Conservation (phyloP, 495 filamentous ascomycete genomes). For the Trichoderma gamsii region DNA sequence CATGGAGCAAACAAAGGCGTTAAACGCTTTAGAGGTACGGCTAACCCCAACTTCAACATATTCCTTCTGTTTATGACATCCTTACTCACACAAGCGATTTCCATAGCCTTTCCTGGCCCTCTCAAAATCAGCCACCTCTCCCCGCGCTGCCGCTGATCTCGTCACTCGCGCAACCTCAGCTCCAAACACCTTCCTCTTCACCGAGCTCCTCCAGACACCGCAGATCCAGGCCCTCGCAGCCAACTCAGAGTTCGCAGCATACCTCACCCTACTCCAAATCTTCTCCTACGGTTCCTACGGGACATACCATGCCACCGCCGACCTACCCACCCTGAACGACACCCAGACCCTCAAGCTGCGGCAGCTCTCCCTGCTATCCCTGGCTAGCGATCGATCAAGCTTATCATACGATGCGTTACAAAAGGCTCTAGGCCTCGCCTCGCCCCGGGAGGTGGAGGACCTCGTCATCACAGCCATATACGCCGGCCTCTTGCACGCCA, state of each 20-base stretch:
- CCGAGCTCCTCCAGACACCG: conserved; percentile 78
- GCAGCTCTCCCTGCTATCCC: conserved; percentile 79
- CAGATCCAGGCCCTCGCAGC: conserved; percentile 67
- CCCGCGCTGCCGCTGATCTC: conserved; percentile 78
- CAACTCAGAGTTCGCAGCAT: conserved; percentile 36
- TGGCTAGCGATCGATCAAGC: conserved; percentile 52
- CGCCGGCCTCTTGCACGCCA: conserved; percentile 69
- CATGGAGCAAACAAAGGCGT: conserved; percentile 82
- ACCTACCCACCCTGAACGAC: conserved; percentile 64
- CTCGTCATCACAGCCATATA: conserved; percentile 88
- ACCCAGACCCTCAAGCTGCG: conserved; percentile 80
- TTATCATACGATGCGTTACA: conserved; percentile 71
- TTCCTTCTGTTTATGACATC: not conserved
- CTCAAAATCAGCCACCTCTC: conserved; percentile 75
- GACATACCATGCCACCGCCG: conserved; percentile 45
- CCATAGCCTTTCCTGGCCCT: conserved; percentile 77
- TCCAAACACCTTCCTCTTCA: conserved; percentile 88
- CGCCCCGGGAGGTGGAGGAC: conserved; percentile 71
- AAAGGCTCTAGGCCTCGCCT: conserved; percentile 57
- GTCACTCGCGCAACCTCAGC: conserved; percentile 81
- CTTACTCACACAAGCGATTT: conserved; percentile 16
- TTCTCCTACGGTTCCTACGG: conserved; percentile 90
- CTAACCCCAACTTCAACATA: too few relatives aligned
- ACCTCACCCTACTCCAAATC: conserved; percentile 75
- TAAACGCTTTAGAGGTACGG: conserved; percentile 66